These are phyloP conservation scores for Atractiella rhizophila DNA, from an alignment of 768 basidiomycete species.

Conservation along the genomic window DNA sequence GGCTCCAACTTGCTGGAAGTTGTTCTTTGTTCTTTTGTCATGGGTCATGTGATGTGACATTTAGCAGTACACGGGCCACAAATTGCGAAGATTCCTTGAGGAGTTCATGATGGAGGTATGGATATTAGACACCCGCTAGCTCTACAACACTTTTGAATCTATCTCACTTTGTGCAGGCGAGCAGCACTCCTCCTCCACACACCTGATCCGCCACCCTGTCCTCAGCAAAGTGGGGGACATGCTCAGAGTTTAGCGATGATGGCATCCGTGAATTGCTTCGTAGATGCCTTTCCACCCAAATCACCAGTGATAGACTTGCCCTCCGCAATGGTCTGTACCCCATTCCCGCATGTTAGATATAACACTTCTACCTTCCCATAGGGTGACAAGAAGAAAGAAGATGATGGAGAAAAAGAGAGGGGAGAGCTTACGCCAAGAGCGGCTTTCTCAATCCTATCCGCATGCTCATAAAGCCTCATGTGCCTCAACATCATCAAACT, in stretches of 20 bases:
- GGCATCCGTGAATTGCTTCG: constrained; percentile 60
- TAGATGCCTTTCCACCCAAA: constrained; percentile 73
- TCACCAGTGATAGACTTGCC: constrained; percentile 88
- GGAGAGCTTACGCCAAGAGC: constrained; percentile 43
- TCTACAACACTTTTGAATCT: too few species aligned
- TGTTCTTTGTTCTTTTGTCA: too few species aligned
- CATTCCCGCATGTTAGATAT: not conserved
- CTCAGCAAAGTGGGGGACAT: too few species aligned
- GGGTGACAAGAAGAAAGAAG: constrained; percentile 1
- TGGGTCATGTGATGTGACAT: too few species aligned
- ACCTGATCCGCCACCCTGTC: too few species aligned
- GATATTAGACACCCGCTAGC: too few species aligned
- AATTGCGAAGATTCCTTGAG: too few species aligned
- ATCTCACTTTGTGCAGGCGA: too few species aligned
- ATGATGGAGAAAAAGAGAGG: not conserved
- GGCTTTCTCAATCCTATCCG: constrained; percentile 74
- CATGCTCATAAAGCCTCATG: constrained; percentile 67
- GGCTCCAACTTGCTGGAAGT: too few species aligned
- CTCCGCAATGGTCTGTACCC: constrained; percentile 69
- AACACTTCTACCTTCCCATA: not conserved
- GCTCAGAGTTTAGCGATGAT: constrained; percentile 45
- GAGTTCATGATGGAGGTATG: too few species aligned
- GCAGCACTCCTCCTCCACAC: too few species aligned
- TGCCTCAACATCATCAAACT: constrained; percentile 98
- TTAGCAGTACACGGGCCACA: too few species aligned